Evolutionary conservation across 2,329 filamentous ascomycete species (phyloP).

Genomic region (Thielaviopsis euricoi): DNA sequence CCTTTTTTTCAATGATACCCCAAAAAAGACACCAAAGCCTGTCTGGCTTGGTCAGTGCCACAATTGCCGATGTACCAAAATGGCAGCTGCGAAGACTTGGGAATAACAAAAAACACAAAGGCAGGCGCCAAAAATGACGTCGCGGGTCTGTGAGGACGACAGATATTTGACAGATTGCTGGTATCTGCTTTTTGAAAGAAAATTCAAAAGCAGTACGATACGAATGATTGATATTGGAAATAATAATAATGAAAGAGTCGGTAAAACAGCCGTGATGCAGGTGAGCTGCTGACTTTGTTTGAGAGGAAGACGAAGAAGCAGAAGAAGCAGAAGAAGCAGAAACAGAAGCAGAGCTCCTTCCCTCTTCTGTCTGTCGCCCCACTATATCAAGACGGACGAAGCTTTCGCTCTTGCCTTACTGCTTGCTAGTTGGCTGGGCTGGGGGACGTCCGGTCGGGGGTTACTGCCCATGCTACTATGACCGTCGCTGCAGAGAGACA

Average conservation of each 20-base stretch:
- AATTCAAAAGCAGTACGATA: too few relatives aligned
- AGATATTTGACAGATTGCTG: too few relatives aligned
- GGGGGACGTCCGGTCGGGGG: not conserved
- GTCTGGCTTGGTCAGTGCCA: not conserved
- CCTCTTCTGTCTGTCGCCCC: not conserved
- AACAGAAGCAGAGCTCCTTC: not conserved
- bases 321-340: not conserved
- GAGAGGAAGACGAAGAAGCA: too few relatives aligned
- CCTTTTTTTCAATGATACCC: not conserved
- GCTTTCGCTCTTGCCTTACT: not conserved
- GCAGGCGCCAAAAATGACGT: not conserved
- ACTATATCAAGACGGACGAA: not conserved
- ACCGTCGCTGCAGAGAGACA: not conserved
- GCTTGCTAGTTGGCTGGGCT: not conserved
- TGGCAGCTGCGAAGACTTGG: not conserved
- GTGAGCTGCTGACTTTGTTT: too few relatives aligned
- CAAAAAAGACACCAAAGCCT: not conserved
- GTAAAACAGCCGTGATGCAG: too few relatives aligned
- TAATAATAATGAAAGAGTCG: too few relatives aligned
- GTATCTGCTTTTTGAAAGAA: too few relatives aligned
- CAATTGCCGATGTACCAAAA: not conserved
- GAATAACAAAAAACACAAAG: not conserved
- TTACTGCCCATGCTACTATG: not conserved
- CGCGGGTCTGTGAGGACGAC: not conserved
- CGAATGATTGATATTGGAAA: too few relatives aligned